A percentile compares a stretch with the other conserved stretches of the same genome.
phyloP scores from a whole-genome alignment of 1,284 basidiomycete species.

The Boletus calvinii region DNA sequence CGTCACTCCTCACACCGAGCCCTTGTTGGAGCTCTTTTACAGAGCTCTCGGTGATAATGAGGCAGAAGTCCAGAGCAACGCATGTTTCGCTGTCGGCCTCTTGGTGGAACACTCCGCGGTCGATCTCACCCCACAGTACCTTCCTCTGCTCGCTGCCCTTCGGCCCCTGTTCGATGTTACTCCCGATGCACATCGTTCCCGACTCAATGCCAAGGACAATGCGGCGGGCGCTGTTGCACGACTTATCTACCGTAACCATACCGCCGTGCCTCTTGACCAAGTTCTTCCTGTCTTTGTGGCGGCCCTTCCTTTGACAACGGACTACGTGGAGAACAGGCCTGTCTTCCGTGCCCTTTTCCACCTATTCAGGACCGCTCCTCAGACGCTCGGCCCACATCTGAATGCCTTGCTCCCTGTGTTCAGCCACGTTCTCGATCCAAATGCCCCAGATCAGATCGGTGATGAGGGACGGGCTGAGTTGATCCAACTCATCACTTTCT shows the following conservation, averaged over 20 bases:
- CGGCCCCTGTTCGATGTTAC: slow-evolving; percentile 79
- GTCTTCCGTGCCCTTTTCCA: slow-evolving; percentile 91
- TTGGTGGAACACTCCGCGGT: slow-evolving; percentile 85
- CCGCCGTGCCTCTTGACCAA: slow-evolving; percentile 86
- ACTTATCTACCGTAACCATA: slow-evolving; percentile 81
- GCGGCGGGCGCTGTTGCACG: slow-evolving; percentile 91
- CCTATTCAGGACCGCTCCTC: slow-evolving; percentile 77
- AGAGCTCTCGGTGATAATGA: slow-evolving; percentile 84
- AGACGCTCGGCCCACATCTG: slow-evolving; percentile 72
- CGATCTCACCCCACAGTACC: slow-evolving; percentile 85
- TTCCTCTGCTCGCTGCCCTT: slow-evolving; percentile 76
- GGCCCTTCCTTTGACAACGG: slow-evolving; percentile 85
- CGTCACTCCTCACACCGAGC: slow-evolving; percentile 84
- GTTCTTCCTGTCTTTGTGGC: slow-evolving; percentile 84
- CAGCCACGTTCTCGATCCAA: slow-evolving; percentile 80
- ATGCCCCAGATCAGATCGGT: slow-evolving; percentile 67
- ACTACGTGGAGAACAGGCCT: slow-evolving; percentile 87
- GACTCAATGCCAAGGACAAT: slow-evolving; percentile 91
- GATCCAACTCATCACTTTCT: slow-evolving; percentile 70
- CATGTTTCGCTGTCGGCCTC: slow-evolving; percentile 92
- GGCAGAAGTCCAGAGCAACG: slow-evolving; percentile 92
- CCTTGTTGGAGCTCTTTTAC: slow-evolving; percentile 83
- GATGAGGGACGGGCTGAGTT: slow-evolving; percentile 77
- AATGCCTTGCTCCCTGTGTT: slow-evolving; percentile 85
- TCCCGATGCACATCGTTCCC: slow-evolving; percentile 58